Evolutionary conservation across 371 early-diverging fungal genomes (phyloP), one percentile per base, ranked within the genome.

Genomic region (Agmasoma carcini): DNA sequence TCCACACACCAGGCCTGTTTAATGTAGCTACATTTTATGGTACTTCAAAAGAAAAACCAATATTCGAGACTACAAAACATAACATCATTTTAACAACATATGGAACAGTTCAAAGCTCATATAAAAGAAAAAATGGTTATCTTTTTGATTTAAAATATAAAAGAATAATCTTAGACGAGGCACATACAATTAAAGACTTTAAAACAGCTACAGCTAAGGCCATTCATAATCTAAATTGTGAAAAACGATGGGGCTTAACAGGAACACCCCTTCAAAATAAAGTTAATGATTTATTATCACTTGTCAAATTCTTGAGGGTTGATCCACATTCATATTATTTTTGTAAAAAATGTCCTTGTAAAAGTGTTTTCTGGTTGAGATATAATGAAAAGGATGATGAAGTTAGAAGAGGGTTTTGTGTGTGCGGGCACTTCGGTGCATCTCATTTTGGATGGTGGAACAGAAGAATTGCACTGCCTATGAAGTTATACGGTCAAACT

Each of bases 391-490:
- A 39, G 23, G 48, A 57, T 17, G 14, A 50, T 9, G 22, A 6
- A 2, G 11, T 7, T 19, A 20, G 38, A 0, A 50, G 51, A 33
- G 49, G 57, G 2, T 52, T 39, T 48, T 63, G 63, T 38, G 29
- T 39, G 0, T 63, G 63, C 50, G 63, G 63, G 2, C 63, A 63
- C 43, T 63, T 53, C 30, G 4, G 46, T 5, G 54, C 65, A 49
- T 78, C 75, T 25, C 90, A 90, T 71, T 80, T 82, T 15, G 85
- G 87, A 55, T 90, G 86, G 86, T 92, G 93, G 93, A 92, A 92
- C 72, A 74, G 80, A 46, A 87, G 87, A 54, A 82, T 92, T 7
- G 69, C 88, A 17, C 86, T 85, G 61, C 91, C 91, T 2, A 90
- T 92, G 48, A 89, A 88, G 71, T 71, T 66, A 11, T 77, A 78